Base-by-base conservation (phyloP, 805 yeast species). In the Isabelozyma gotoi region DNA sequence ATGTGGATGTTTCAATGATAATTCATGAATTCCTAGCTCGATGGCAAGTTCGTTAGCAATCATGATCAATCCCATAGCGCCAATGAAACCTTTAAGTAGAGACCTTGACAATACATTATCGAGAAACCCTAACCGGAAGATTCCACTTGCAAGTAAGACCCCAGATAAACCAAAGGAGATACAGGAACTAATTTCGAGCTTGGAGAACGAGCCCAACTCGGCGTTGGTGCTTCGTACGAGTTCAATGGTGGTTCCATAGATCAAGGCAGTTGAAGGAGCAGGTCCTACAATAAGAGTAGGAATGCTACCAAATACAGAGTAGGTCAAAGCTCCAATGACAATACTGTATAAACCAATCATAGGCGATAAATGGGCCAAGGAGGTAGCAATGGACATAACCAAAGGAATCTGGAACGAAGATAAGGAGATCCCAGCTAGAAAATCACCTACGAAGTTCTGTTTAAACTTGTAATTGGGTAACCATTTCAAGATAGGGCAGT, bases 221-320 rank as follows among this genome's bases (percentile, higher is more conserved):
- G 78, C 46, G 20, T n/a, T 8, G 12, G 50, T 48, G 33, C 57
- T 56, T 14, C 48, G 36, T 5, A 61, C 39, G 4, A 36, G 24
- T 41, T 84, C 85, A 7, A 88, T 79, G 0, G 85, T 81, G 53
- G 85, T 92, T 1, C 96, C 96, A 19, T 86, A 82, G 11, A 90
- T 81, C 53, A 91, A 70, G 0, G 95, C 87, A 7, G 88, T 81
- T 0, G 96, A 91, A 15, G 92, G 91, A 61, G 90, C 95, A 1
- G 97, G 96, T 0, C 96, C 96, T 15, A 90, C 95, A 33, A 89
- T 82, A 85, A 90, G 80, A 46, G 84, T 84, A 0, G 96, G 96
- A 1, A 89, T 95, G 0, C 94, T 79, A 0, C 97, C 97, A 46
- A 89, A 72, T 3, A 89, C 47, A 5, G 88, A 75, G 59, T 90